Conservation (phyloP, 306 rosid genomes). For the Dalbergia oliveri region DNA sequence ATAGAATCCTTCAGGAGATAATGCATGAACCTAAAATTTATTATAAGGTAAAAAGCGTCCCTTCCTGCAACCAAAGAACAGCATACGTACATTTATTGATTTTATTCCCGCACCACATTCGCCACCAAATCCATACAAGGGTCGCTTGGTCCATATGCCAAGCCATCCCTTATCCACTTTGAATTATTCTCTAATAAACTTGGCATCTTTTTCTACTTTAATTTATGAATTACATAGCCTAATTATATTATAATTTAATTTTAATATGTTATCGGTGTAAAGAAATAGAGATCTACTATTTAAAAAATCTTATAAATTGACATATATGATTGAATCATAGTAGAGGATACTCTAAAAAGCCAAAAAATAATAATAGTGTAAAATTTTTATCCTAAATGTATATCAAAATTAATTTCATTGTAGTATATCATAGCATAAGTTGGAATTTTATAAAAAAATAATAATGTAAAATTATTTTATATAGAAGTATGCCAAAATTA, state of each 20-base stretch:
- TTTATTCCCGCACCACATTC: neutral
- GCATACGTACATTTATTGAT: slow-evolving; percentile 12
- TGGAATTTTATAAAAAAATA: too few relatives aligned
- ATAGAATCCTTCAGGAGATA: slow-evolving; percentile 23
- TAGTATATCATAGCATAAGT: too few relatives aligned
- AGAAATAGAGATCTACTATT: too few relatives aligned
- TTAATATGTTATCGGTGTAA: too few relatives aligned
- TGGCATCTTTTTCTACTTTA: slow-evolving; percentile 2
- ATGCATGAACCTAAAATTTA: slow-evolving; percentile 29
- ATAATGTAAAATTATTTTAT: too few relatives aligned
- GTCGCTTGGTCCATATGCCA: slow-evolving; percentile 58
- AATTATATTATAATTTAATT: neutral
- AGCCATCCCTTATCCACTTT: slow-evolving; percentile 48
- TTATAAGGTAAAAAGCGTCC: slow-evolving; percentile 26
- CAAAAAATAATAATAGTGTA: too few relatives aligned
- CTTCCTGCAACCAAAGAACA: slow-evolving; percentile 53
- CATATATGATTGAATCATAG: too few relatives aligned
- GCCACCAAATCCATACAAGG: slow-evolving; percentile 17
- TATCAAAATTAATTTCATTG: too few relatives aligned
- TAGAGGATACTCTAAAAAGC: too few relatives aligned
- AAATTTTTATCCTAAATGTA: too few relatives aligned
- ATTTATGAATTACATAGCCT: slow-evolving; percentile 29
- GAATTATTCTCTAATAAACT: slow-evolving; percentile 10
- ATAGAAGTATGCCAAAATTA: too few relatives aligned
- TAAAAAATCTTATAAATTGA: too few relatives aligned